Base-by-base conservation (phyloP, 1,284 basidiomycete genomes). In the Earliella scabrosa region DNA sequence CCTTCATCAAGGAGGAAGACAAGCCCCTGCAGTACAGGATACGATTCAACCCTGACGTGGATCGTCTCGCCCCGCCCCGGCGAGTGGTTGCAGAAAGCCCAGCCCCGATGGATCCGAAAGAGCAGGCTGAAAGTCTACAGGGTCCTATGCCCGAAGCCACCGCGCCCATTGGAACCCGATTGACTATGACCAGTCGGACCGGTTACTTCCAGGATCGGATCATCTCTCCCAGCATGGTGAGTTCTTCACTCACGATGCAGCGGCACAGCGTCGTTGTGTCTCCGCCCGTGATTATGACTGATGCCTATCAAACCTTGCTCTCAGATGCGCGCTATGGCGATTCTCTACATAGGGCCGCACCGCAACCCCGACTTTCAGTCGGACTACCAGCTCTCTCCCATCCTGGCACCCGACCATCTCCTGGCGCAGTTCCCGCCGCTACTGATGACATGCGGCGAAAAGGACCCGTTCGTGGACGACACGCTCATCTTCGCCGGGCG, bases 261-360 rank as follows among this genome's bases (percentile, higher is more conserved):
- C 13, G 26, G 34, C 21, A 39, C 50, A 48, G 46, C 40, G 34
- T 34, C 40, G 29, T 35, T 10, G 13, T 34, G 34, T 48, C n/a
- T n/a, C n/a, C n/a, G n/a, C n/a, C n/a, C 34, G 21, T 50, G 54
- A 52, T 50, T 50, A 54, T 51, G 38, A 34, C 60, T 61, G 56
- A 56, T 56, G 50, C 36, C 26, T 31, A 45, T 51, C 51, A 21
- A 26, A 31, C 21, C 29, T 48, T 8, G 40, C 29, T 20, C 45
- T 39, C 63, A 97, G 95, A 97, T 98, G 92, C 91, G 97, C 39
- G 95, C 96, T 1, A 98, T 98, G 96, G 95, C 96, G 1, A 96
- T 98, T 66, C 79, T 98, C 54, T 98, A 98, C 75, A 90, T 98
- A 59, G 97, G 97, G 1, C 95, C 96, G 0, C 85, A 92, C 65